Base-by-base conservation (phyloP, 192 early-diverging fungal genomes). In the Helicostylum pulchrum region DNA sequence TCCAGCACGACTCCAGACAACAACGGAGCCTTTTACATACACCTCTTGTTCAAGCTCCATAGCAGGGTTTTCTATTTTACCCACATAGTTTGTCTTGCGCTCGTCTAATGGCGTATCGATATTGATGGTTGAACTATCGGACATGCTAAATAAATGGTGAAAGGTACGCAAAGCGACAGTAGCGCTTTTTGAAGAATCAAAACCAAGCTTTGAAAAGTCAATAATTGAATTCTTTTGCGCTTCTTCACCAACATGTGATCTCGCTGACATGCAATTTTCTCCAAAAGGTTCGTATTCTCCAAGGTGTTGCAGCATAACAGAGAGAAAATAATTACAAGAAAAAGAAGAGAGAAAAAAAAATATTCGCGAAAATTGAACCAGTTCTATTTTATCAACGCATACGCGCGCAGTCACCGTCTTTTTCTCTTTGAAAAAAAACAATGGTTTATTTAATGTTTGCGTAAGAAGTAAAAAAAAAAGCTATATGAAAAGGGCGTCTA, bases 281-380 rank as follows among this genome's bases (percentile, higher is more conserved):
- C 57, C 57, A 45, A 59, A 59, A 3, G 57, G 57, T 14, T 59
- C 57, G 15, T 59, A 59, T 26, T 45, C 19, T 5, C 57, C 43
- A 45, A 45, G 10, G 21, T 59, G 19, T 44, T 59, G 32, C 9
- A 59, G 21, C 57, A 59, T 59, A 0, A 5, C 9, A 39, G 26
- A 26, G 26, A 0, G 26, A 26, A 26, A 26, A 26, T 26, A 26
- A 26, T 26, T 26, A 39, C 36, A 39, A 4, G 6, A 10, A 39
- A 39, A 0, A 39, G 7, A 7, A 7, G 7, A 7, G 34, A 7
- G 34, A 39, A 39, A 39, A 39, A 6, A 39, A 6, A 39, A 39
- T 9, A 39, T 39, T 39, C 36, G 9, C 36, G 36, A 39, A 39
- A 39, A 39, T 39, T 9, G 9, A 39, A 39, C 26, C 26, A 0